These are phyloP conservation scores for Fusarium metavorans DNA, from an alignment of 2,329 filamentous ascomycete genomes.

Conservation along the genomic window DNA sequence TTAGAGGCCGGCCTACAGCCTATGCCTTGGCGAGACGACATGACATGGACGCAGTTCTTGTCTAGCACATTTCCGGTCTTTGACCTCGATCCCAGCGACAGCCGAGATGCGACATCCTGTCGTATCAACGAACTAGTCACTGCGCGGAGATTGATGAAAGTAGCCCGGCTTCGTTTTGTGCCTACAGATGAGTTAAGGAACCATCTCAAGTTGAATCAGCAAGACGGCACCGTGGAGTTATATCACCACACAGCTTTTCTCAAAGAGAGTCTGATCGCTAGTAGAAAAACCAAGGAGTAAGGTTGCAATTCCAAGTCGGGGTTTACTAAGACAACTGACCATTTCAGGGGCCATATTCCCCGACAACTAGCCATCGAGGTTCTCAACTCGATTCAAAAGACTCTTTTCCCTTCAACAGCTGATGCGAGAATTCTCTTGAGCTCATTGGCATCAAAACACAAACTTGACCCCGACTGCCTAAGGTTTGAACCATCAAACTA, in stretches of 20 bases:
- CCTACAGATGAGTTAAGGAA: neutral
- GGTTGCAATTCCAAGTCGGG: neutral
- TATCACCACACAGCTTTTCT: neutral
- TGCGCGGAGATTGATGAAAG: neutral
- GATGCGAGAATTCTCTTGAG: neutral
- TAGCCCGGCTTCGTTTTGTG: neutral
- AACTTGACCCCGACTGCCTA: neutral
- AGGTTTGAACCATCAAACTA: neutral
- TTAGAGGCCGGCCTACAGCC: neutral
- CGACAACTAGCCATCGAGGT: neutral
- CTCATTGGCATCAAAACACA: neutral
- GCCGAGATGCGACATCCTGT: neutral
- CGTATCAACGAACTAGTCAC: neutral
- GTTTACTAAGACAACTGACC: neutral
- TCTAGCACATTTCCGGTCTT: neutral
- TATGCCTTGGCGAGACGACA: neutral
- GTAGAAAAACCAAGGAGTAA: neutral
- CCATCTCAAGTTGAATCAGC: neutral
- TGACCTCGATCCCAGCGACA: neutral
- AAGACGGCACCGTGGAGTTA: neutral
- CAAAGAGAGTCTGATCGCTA: neutral
- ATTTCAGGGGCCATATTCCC: neutral
- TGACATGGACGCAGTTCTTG: neutral
- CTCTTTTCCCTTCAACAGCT: neutral
- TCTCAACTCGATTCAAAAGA: neutral